Conservation (phyloP, 2,329 filamentous ascomycete genomes). For the Pleurostoma richardsiae region DNA sequence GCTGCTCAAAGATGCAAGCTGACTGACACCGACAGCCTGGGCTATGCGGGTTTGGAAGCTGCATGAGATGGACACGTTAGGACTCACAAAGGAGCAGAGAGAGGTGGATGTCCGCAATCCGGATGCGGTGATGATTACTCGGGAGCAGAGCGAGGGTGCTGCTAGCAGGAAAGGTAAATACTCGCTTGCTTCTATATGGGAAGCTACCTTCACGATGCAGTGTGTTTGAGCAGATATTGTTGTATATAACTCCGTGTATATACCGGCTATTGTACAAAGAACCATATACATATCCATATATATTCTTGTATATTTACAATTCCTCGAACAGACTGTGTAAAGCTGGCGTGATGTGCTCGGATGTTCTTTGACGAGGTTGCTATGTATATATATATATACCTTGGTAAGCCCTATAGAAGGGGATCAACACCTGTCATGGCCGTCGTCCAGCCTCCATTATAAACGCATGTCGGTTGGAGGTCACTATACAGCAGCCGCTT, state of each 20-base stretch:
- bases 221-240: slow-evolving; percentile 8
- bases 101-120: slow-evolving; percentile 19
- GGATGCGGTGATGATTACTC: slow-evolving; percentile 9
- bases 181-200: slow-evolving; percentile 7
- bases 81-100: slow-evolving; percentile 18
- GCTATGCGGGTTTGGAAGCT: slow-evolving; percentile 36
- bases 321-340: too few species aligned
- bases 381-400: too few species aligned
- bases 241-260: not conserved
- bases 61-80: slow-evolving; percentile 26
- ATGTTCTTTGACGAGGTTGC: too few species aligned
- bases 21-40: slow-evolving; percentile 25
- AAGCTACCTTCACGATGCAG: slow-evolving; percentile 10
- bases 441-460: too few species aligned
- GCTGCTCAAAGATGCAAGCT: not conserved
- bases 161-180: not conserved
- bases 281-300: too few species aligned
- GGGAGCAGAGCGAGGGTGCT: too few species aligned
- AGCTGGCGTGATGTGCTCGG: too few species aligned
- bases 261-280: not conserved
- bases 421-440: too few species aligned
- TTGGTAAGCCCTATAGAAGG: too few species aligned
- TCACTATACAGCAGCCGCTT: too few species aligned
- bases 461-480: too few species aligned
- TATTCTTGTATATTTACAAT: too few species aligned